Evolutionary conservation across 768 basidiomycete species (phyloP).

Genomic region (Lentinula sp.): DNA sequence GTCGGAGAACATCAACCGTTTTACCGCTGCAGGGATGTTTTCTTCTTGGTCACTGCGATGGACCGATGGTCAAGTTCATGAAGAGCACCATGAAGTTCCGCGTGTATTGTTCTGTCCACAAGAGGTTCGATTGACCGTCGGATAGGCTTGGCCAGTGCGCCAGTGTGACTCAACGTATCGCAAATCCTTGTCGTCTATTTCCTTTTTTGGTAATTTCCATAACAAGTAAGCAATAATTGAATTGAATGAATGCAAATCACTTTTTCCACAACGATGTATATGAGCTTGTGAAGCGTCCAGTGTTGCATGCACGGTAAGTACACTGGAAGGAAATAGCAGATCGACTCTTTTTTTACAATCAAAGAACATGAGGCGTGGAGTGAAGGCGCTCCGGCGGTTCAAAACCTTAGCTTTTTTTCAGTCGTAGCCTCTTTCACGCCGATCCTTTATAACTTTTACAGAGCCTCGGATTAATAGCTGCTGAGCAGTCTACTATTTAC

Average conservation of each 20-base stretch:
- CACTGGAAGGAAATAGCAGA: background rate
- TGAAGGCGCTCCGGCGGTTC: background rate
- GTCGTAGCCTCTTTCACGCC: background rate
- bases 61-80: too few species aligned
- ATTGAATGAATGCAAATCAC: background rate
- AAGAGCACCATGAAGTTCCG: too few species aligned
- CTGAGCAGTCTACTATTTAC: background rate
- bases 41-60: too few species aligned
- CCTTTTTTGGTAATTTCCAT: background rate
- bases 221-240: background rate
- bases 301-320: too few species aligned
- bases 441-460: background rate
- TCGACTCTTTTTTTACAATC: background rate
- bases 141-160: background rate
- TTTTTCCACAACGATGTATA: background rate
- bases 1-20: background rate
- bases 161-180: background rate
- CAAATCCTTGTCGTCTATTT: background rate
- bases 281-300: background rate
- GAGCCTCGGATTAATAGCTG: background rate
- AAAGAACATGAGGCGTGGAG: background rate
- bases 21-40: background rate
- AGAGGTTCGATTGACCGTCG: too few species aligned
- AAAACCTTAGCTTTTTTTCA: background rate
- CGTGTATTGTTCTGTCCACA: too few species aligned